Evolutionary conservation across 2,329 filamentous ascomycete species (phyloP), one percentile per base, ranked within the genome.

Genomic region (Septoria petroselini): DNA sequence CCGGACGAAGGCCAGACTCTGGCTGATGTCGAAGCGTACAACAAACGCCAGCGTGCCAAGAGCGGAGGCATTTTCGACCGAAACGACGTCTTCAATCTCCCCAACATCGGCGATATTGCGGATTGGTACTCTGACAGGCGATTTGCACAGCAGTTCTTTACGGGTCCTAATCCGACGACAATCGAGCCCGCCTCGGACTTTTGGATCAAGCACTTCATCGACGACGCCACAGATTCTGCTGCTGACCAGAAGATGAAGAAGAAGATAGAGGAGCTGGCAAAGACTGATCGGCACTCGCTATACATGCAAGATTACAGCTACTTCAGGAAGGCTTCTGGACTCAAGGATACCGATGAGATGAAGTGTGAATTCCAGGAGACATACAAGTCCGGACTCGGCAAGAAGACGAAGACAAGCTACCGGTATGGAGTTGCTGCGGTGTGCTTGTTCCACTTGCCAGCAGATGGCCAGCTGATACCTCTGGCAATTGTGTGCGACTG

Each of bases 401-500:
- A 41, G 27, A 37, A 44, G 15, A 43, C 42, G 7, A 50, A 47
- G 19, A 50, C 23, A 6, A 43, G 47, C 35, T 43, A 50, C 17
- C 46, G 53, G 12, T 55, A 53, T 34, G 53, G 53, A 21, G 37
- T 57, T 9, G 56, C 50, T 12, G 45, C 56, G 11, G 53, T 58
- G 17, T 54, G 50, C 41, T 40, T 58, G 6, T 58, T 78, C 3
- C 63, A 70, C 46, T 56, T 64, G 1, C 53, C 42, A 8, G 25
- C 30, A 15, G 66, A 74, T 30, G 76, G 76, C 3, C 69, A 69
- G 49, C 65, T 78, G 4, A 73, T 77, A 53, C 76, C 76, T 0
- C 57, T 78, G 2, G 73, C 74, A 15, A 76, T 78, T 52, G 69
- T 72, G 3, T 63, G 74, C 42, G 75, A 78, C 59, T 76, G 73